phyloP scores from a whole-genome alignment of 1,284 basidiomycete genomes.

The Neonothopanus nambi region DNA sequence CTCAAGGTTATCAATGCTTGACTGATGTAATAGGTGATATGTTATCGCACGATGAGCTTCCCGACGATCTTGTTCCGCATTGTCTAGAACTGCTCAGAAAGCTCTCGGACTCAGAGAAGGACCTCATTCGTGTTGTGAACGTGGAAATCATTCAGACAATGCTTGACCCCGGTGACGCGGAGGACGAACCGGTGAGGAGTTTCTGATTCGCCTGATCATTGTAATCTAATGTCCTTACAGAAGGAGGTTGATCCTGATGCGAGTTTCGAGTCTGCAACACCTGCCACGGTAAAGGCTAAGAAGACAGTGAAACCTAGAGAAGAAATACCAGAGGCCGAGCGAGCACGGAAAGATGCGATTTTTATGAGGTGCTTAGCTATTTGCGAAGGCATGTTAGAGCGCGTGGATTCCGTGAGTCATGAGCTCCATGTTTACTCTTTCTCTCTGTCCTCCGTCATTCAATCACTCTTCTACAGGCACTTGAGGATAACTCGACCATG shows the following conservation, averaged over 20 bases:
- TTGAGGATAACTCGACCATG: conserved; percentile 89
- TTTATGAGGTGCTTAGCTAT: conserved; percentile 79
- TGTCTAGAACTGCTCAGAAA: not conserved
- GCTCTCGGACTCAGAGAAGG: not conserved
- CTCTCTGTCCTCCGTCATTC: not conserved
- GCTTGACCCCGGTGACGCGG: conserved; percentile 1
- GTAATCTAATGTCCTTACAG: not conserved
- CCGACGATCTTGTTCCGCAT: not conserved
- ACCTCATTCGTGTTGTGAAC: not conserved
- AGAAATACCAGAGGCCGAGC: conserved; percentile 56
- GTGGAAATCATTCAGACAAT: not conserved
- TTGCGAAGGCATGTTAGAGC: conserved; percentile 86
- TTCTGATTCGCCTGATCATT: not conserved
- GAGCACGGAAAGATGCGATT: conserved; percentile 57
- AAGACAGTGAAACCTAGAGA: conserved; percentile 32
- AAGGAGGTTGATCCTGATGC: not conserved
- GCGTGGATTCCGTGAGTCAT: conserved; percentile 77
- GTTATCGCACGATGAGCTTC: not conserved
- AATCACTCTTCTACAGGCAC: conserved; percentile 48
- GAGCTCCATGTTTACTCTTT: not conserved
- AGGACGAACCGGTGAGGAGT: not conserved
- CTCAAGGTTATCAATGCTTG: not conserved
- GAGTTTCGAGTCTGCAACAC: conserved; percentile 26
- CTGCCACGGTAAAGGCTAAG: conserved; percentile 22
- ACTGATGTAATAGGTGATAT: not conserved